These are phyloP conservation scores for Backusella morwellensis DNA, from an alignment of 192 early-diverging fungal genomes.

Conservation along the genomic window DNA sequence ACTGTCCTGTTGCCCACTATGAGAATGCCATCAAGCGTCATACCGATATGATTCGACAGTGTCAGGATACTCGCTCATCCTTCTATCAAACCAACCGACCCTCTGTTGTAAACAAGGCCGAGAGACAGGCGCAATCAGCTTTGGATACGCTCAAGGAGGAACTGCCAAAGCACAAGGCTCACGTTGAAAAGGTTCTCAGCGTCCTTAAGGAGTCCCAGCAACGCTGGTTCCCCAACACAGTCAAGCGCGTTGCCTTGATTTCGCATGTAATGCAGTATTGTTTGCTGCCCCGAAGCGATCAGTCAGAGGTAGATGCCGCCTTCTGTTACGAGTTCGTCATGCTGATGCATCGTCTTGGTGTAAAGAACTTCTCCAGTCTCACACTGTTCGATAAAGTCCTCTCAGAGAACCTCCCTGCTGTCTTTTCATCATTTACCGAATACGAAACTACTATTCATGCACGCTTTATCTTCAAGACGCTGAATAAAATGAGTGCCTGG, in stretches of 20 bases:
- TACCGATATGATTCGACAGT: conserved; percentile 32
- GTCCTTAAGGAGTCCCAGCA: conserved; percentile 16
- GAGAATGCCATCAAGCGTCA: conserved; percentile 52
- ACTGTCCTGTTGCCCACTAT: conserved; percentile 64
- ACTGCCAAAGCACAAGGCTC: conserved; percentile 20
- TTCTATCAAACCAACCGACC: conserved; percentile 17
- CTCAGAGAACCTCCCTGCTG: conserved; percentile 44
- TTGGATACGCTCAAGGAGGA: conserved; percentile 24
- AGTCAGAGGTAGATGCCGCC: conserved; percentile 68
- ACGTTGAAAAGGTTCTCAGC: conserved; percentile 20
- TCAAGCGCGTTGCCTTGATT: conserved; percentile 42
- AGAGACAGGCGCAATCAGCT: conserved; percentile 26
- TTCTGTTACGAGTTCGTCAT: conserved; percentile 75
- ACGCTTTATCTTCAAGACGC: conserved; percentile 58
- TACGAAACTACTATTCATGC: conserved; percentile 70
- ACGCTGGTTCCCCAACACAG: conserved; percentile 25
- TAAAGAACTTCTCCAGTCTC: conserved; percentile 67
- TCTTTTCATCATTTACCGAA: conserved; percentile 63
- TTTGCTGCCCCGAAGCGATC: conserved; percentile 62
- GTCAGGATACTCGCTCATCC: conserved; percentile 18
- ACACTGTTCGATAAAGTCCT: conserved; percentile 67
- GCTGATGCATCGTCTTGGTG: conserved; percentile 67
- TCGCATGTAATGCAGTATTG: conserved; percentile 66
- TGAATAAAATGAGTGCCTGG: conserved; percentile 58
- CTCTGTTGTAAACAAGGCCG: conserved; percentile 15